phyloP scores from a whole-genome alignment of 257 asterid species.

The Linaria vulgaris region DNA sequence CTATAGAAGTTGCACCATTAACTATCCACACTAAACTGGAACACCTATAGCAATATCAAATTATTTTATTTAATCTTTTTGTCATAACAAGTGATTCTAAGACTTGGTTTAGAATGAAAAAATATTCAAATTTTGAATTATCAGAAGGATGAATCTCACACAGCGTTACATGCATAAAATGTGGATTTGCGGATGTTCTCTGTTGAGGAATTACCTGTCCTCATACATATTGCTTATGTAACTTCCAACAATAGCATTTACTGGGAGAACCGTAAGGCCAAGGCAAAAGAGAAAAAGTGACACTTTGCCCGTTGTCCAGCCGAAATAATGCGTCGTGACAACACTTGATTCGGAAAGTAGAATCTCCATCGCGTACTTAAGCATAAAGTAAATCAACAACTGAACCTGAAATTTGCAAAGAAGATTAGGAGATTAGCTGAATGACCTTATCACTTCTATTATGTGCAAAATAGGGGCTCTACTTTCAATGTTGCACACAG shows the following conservation, averaged over 20 bases:
- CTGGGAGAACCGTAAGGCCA: conserved; percentile 92
- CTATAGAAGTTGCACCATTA: neutral
- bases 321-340: conserved; percentile 77
- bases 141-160: neutral
- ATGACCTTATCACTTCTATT: conserved; percentile 1
- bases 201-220: conserved; percentile 68
- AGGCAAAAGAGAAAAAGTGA: conserved; percentile 87
- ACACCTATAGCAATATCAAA: neutral
- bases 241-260: conserved; percentile 80
- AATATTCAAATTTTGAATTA: neutral
- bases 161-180: neutral
- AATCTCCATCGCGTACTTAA: conserved; percentile 94
- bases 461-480: too few relatives aligned
- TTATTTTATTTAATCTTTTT: neutral
- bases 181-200: neutral
- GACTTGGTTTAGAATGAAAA: neutral
- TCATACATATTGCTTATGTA: conserved; percentile 94
- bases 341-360: conserved; percentile 97
- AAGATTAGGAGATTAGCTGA: conserved; percentile 15
- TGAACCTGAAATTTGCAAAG: conserved; percentile 70
- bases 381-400: conserved; percentile 94
- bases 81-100: neutral
- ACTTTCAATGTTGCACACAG: too few relatives aligned
- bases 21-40: neutral
- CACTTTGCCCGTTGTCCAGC: conserved; percentile 87